Conservation (phyloP, 1,284 basidiomycete genomes). For the Microbotryum lychnidis-dioicae region DNA sequence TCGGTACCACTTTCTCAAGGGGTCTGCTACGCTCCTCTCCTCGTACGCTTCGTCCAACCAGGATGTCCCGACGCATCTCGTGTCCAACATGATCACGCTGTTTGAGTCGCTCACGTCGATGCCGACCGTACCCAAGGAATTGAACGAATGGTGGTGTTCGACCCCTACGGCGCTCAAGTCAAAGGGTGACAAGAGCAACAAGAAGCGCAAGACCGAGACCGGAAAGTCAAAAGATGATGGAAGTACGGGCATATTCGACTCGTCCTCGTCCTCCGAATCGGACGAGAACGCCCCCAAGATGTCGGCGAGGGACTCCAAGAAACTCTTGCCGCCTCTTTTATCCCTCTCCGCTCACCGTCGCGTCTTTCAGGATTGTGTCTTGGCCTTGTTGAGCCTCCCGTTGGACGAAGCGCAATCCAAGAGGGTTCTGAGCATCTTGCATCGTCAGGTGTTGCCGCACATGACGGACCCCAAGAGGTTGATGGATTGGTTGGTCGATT, state of each 20-base stretch:
- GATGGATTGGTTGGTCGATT: conserved; percentile 88
- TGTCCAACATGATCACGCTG: conserved; percentile 61
- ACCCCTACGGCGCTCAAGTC: conserved; percentile 38
- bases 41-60: neutral
- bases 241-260: conserved; percentile 69
- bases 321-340: conserved; percentile 29
- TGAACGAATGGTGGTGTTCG: conserved; percentile 79
- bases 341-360: conserved; percentile 32
- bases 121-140: conserved; percentile 62
- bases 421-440: conserved; percentile 67
- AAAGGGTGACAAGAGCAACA: conserved; percentile 21
- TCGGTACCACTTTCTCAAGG: conserved; percentile 85
- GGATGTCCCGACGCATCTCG: conserved; percentile 33
- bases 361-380: conserved; percentile 37
- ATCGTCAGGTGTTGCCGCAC: conserved; percentile 75
- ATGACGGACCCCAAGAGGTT: conserved; percentile 62
- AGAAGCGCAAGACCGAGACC: conserved; percentile 42
- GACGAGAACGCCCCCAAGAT: conserved; percentile 32
- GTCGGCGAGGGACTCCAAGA: conserved; percentile 17
- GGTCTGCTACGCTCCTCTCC: conserved; percentile 46
- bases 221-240: conserved; percentile 46
- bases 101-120: conserved; percentile 73
- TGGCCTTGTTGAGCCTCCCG: conserved; percentile 35
- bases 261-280: conserved; percentile 38
- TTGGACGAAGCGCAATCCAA: conserved; percentile 42